Base-by-base conservation (phyloP, 306 rosid genomes). In the Quercus glauca region DNA sequence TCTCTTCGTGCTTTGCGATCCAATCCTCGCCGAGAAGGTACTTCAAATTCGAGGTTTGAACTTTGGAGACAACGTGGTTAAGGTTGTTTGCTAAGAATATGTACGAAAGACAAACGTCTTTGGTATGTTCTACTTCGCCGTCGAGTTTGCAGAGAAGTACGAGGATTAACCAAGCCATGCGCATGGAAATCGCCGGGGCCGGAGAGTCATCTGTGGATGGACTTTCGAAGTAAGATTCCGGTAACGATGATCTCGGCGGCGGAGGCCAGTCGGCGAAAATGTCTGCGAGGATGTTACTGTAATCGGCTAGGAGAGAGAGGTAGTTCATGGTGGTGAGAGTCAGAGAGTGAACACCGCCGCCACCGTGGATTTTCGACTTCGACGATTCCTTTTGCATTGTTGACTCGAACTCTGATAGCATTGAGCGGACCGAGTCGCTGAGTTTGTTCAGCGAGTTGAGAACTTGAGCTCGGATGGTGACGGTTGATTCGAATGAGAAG, bases 131-230 rank as follows among this genome's bases (percentile, higher is more conserved):
- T 6, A 94, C 86, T 74, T 84, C 89, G 18, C 76, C 69, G 77
- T 94, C 94, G 25, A 94, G 91, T 80, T 90, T 92, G 75, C 96
- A 92, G 17, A 85, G 75, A 18, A 94, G 94, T 60, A 87, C 88
- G 18, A 88, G 83, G 67, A 94, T 77, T 4, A 94, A 71, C 91
- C 97, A 80, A 2, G 87, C 88, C 51, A 92, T 25, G 2, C 86
- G 78, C 49, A 25, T 18, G 1, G 90, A 79, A 4, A 86, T 57
- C 2, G 72, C 81, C 13, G 87, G 20, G 19, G 33, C 41, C 29
- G 84, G 52, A 0, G 75, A 37, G 3, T 83, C 69, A 1, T 84
- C 78, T 49, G 89, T 67, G 9, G 78, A 73, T 0, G 89, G 85
- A 74, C 55, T 41, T 75, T 82, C 76, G 76, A 78, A 83, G 87